Percentiles rank a stretch among this genome's conserved stretches.
phyloP scores from a whole-genome alignment of 306 rosid species.

The Medicago arabica region DNA sequence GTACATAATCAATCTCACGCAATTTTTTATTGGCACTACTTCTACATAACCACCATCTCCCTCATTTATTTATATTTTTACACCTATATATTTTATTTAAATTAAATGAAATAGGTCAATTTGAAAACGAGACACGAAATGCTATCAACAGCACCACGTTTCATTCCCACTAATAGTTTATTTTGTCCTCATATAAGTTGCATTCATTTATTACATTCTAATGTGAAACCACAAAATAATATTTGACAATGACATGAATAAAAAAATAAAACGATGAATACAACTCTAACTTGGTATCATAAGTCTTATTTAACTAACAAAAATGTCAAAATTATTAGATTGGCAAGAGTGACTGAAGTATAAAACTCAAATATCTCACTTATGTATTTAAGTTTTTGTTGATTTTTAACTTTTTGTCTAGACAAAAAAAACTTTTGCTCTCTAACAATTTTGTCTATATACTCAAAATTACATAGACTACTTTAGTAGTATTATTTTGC shows the following conservation, averaged over 20 bases:
- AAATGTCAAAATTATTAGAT: too few species aligned
- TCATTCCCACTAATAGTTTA: slow-evolving; percentile 32
- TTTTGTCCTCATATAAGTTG: background rate
- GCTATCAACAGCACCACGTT: slow-evolving; percentile 42
- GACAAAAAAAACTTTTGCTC: too few species aligned
- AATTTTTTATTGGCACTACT: slow-evolving; percentile 10
- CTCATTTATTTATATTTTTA: background rate
- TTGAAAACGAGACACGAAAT: slow-evolving; percentile 24
- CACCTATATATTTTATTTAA: background rate
- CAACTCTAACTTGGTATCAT: too few species aligned
- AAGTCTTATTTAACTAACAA: too few species aligned
- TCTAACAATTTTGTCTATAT: too few species aligned
- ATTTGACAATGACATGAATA: slow-evolving; percentile 15
- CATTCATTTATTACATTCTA: slow-evolving; percentile 31
- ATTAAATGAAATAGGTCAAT: background rate
- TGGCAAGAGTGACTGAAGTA: too few species aligned
- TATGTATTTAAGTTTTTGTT: too few species aligned
- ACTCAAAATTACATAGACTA: too few species aligned
- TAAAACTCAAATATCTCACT: too few species aligned
- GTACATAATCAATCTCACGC: background rate
- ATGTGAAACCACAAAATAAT: background rate
- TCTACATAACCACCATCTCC: slow-evolving; percentile 39
- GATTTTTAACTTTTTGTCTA: too few species aligned
- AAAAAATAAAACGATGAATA: too few species aligned
- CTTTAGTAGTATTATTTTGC: too few species aligned